Conservation (phyloP, 2,329 filamentous ascomycete genomes). For the Amesomyces nigricolor region DNA sequence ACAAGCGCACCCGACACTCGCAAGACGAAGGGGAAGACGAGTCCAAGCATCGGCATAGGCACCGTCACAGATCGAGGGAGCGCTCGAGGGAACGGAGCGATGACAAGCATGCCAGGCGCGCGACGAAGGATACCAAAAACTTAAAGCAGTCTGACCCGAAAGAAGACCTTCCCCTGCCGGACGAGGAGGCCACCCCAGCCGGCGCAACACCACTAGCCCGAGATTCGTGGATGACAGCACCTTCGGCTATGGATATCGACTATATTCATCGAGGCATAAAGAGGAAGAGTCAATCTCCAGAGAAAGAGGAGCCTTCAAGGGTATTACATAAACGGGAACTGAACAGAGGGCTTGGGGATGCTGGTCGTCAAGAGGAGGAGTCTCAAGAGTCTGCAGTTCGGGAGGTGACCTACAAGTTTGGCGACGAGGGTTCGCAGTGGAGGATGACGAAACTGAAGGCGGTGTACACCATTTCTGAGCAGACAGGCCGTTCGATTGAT, state of each 20-base stretch:
- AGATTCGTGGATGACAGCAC: slow-evolving; percentile 93
- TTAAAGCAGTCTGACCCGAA: slow-evolving; percentile 44
- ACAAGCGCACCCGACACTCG: slow-evolving; percentile 59
- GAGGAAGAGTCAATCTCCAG: slow-evolving; percentile 46
- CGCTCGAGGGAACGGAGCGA: slow-evolving; percentile 22
- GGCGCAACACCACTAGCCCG: slow-evolving; percentile 48
- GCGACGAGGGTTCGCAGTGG: slow-evolving; percentile 87
- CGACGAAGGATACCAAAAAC: slow-evolving; percentile 33
- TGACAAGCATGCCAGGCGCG: slow-evolving; percentile 27
- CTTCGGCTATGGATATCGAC: slow-evolving; percentile 75
- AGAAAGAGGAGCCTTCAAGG: slow-evolving; percentile 60
- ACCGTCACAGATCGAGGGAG: slow-evolving; percentile 40
- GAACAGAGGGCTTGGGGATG: slow-evolving; percentile 58
- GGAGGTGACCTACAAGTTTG: slow-evolving; percentile 76
- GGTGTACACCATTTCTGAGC: slow-evolving; percentile 74
- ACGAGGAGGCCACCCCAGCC: slow-evolving; percentile 41
- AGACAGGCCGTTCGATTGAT: slow-evolving; percentile 66
- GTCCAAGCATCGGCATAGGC: slow-evolving; percentile 33
- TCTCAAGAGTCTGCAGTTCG: slow-evolving; percentile 48
- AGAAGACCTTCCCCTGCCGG: slow-evolving; percentile 45
- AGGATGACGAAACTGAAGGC: slow-evolving; percentile 91
- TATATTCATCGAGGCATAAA: slow-evolving; percentile 64
- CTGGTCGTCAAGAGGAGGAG: slow-evolving; percentile 47
- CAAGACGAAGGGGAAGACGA: slow-evolving; percentile 41
- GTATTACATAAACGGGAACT: slow-evolving; percentile 76